Conservation (phyloP, 192 early-diverging fungal species). For the Geranomyces variabilis region DNA sequence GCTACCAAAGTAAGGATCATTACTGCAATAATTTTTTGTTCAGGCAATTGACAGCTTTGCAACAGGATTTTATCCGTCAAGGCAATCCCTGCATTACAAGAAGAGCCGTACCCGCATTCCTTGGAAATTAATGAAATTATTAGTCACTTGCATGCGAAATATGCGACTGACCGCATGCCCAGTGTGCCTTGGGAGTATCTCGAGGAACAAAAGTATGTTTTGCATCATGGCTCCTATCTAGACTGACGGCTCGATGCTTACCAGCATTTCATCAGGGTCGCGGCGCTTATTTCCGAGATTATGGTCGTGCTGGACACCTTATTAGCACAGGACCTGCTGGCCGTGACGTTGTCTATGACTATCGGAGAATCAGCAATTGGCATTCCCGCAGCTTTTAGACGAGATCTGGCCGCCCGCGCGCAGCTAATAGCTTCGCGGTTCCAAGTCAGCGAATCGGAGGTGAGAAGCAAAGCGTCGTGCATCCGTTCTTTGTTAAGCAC, state of each 20-base stretch:
- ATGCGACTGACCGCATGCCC: conserved; percentile 20
- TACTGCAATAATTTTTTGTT: no score
- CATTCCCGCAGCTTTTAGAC: conserved; percentile 6
- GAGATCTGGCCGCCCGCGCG: conserved; percentile 3
- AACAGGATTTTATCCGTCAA: not conserved
- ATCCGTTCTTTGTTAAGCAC: no score
- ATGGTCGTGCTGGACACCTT: conserved; percentile 6
- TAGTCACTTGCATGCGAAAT: not conserved
- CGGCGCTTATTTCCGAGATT: conserved; percentile 21
- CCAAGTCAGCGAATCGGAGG: not conserved
- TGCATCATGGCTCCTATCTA: no score
- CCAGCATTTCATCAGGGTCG: conserved; percentile 13
- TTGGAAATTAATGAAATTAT: conserved; percentile 3
- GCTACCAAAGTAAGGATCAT: not conserved
- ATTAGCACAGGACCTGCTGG: conserved; percentile 9
- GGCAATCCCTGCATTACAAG: not conserved
- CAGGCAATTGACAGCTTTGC: no score
- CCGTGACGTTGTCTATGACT: not conserved
- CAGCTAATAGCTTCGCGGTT: not conserved
- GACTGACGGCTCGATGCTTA: no score
- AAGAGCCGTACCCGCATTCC: not conserved
- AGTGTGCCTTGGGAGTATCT: conserved; percentile 41
- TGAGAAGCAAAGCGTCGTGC: no score
- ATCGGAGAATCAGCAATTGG: conserved; percentile 29
- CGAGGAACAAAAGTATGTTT: conserved; percentile 35